Percentiles rank a stretch among this genome's conserved stretches.
These are phyloP conservation scores for Closterium sp. DNA, from an alignment of 139 green algal species.

Conservation along the genomic window DNA sequence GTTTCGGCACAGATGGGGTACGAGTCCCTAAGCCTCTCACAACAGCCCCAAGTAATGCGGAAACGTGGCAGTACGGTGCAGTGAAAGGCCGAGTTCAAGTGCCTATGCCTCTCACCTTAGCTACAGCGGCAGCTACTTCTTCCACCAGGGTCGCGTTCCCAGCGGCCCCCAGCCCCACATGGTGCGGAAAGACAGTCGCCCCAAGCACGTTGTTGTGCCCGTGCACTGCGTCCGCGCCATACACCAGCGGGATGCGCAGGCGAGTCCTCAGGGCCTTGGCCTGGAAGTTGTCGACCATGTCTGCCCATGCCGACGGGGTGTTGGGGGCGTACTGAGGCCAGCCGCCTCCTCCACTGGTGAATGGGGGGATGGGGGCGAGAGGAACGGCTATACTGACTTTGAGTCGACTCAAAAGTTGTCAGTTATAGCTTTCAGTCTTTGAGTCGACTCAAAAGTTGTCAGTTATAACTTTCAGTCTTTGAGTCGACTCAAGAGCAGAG, in stretches of 20 bases:
- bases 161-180: conserved; percentile 21
- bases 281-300: conserved; percentile 16
- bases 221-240: conserved; percentile 28
- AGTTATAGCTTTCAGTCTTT: too few species aligned
- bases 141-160: background rate
- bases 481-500: too few species aligned
- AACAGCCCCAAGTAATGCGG: too few species aligned
- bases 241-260: conserved; percentile 22
- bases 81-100: too few species aligned
- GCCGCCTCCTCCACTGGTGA: conserved; percentile 5
- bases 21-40: too few species aligned
- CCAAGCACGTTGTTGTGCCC: conserved; percentile 29
- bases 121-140: background rate
- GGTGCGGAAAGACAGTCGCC: conserved; percentile 33
- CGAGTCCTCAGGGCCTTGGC: conserved; percentile 4
- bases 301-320: background rate
- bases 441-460: background rate
- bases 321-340: background rate
- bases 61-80: too few species aligned
- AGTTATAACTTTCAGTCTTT: conserved; percentile 4
- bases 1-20: too few species aligned
- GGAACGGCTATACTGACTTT: background rate
- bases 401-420: too few species aligned
- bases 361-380: background rate
- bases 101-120: too few species aligned